Evolutionary conservation across 306 rosid species (phyloP).

Genomic region (Vigna radiata): DNA sequence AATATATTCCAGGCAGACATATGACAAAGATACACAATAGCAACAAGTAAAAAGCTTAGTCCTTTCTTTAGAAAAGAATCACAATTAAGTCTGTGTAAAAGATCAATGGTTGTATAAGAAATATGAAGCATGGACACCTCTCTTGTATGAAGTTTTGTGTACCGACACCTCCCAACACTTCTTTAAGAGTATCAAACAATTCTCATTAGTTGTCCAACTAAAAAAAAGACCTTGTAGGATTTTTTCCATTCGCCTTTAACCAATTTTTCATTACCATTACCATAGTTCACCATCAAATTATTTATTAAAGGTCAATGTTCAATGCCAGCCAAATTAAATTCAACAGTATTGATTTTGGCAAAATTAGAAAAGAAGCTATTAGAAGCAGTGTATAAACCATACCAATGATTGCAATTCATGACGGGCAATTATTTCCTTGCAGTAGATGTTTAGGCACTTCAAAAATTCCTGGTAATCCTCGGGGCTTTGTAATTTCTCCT

Average conservation of each 20-base stretch:
- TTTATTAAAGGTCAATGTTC: constrained; percentile 13
- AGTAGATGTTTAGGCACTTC: constrained; percentile 94
- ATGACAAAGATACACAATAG: neutral
- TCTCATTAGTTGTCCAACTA: neutral
- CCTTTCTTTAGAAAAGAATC: constrained; percentile 7
- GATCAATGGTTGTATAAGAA: constrained; percentile 3
- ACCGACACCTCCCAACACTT: neutral
- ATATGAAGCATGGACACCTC: neutral
- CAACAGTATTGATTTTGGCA: constrained; percentile 1
- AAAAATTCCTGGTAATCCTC: constrained; percentile 94
- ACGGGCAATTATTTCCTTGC: constrained; percentile 93
- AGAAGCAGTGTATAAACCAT: constrained; percentile 42
- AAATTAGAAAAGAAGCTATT: constrained; percentile 16
- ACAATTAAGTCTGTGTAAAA: neutral
- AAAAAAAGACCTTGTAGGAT: neutral
- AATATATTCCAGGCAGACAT: neutral
- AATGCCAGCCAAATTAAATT: constrained; percentile 14
- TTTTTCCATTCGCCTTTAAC: neutral
- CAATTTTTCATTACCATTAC: constrained; percentile 4
- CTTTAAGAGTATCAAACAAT: neutral
- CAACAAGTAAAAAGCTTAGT: neutral
- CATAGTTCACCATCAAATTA: neutral
- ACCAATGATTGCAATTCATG: constrained; percentile 90
- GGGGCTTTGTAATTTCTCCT: constrained; percentile 76
- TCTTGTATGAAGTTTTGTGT: neutral